Conservation (phyloP, 1,284 basidiomycete genomes). For the Ceratobasidium papillatum region DNA sequence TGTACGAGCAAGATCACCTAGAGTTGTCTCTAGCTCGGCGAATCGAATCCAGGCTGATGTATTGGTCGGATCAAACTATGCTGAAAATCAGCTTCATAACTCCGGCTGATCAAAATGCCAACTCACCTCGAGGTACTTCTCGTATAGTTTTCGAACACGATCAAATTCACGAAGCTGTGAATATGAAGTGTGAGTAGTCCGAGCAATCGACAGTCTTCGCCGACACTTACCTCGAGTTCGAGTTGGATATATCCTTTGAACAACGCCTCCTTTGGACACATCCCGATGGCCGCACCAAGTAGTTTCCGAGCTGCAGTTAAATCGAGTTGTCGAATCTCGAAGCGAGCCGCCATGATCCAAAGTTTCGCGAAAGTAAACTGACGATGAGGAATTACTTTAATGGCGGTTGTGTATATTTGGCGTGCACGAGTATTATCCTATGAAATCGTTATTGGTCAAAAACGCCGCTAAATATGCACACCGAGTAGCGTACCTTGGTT, state of each 20-base stretch:
- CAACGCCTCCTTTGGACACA: constrained; percentile 93
- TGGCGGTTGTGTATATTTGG: constrained; percentile 91
- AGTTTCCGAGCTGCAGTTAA: constrained; percentile 88
- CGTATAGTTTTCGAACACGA: constrained; percentile 88
- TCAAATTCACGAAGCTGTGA: constrained; percentile 81
- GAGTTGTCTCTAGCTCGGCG: constrained; percentile 91
- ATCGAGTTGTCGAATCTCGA: constrained; percentile 89
- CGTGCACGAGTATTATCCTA: constrained; percentile 85
- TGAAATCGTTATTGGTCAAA: too few relatives aligned
- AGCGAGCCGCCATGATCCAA: constrained; percentile 90
- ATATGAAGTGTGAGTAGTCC: not conserved
- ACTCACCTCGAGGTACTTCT: constrained; percentile 90
- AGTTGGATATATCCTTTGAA: constrained; percentile 96
- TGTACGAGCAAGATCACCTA: constrained; percentile 91
- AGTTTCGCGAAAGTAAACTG: constrained; percentile 97
- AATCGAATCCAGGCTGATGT: constrained; percentile 97
- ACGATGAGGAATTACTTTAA: constrained; percentile 92
- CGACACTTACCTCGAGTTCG: constrained; percentile 76
- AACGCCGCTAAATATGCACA: not conserved
- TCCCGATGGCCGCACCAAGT: constrained; percentile 89
- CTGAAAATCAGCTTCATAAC: constrained; percentile 22
- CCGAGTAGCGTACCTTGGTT: constrained; percentile 70
- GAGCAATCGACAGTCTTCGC: too few relatives aligned
- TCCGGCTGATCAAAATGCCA: not conserved
- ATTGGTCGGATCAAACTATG: constrained; percentile 86